phyloP scores from a whole-genome alignment of 345 rosid genomes.

The Pelargonium nanum region DNA sequence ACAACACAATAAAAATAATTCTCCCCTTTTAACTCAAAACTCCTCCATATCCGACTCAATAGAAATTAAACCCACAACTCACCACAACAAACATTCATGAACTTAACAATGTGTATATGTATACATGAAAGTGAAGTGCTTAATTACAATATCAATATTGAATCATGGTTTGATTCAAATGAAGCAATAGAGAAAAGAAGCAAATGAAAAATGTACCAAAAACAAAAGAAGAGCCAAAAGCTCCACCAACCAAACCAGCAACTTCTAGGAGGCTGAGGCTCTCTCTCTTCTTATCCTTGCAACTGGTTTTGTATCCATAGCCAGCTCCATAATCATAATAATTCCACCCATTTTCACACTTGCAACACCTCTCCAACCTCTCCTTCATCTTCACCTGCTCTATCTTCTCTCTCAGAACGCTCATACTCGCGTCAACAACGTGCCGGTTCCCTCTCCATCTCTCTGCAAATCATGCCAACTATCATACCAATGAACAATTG shows the following conservation, averaged over 20 bases:
- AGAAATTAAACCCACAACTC: too few species aligned
- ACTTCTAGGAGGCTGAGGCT: constrained; percentile 20
- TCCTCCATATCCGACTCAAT: too few species aligned
- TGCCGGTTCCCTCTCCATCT: constrained; percentile 14
- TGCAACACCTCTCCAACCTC: constrained; percentile 41
- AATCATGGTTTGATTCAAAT: constrained; percentile 11
- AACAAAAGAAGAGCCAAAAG: constrained; percentile 29
- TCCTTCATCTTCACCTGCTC: constrained; percentile 36
- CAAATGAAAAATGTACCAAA: constrained; percentile 27
- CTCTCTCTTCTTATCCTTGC: constrained; percentile 12
- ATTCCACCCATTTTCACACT: constrained; percentile 36
- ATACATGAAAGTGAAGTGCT: not conserved
- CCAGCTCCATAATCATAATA: constrained; percentile 23
- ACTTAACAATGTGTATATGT: too few species aligned
- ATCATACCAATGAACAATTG: not conserved
- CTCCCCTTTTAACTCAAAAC: too few species aligned
- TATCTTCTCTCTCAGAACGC: constrained; percentile 36
- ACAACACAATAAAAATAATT: too few species aligned
- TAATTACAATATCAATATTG: not conserved
- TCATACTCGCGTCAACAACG: constrained; percentile 33
- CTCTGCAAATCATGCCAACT: constrained; percentile 11
- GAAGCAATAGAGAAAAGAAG: constrained; percentile 27
- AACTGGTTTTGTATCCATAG: constrained; percentile 10
- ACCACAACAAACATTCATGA: too few species aligned
- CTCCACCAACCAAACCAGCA: constrained; percentile 21